These are phyloP conservation scores for Metschnikowia orientalis DNA, from an alignment of 805 yeast genomes.

Conservation along the genomic window DNA sequence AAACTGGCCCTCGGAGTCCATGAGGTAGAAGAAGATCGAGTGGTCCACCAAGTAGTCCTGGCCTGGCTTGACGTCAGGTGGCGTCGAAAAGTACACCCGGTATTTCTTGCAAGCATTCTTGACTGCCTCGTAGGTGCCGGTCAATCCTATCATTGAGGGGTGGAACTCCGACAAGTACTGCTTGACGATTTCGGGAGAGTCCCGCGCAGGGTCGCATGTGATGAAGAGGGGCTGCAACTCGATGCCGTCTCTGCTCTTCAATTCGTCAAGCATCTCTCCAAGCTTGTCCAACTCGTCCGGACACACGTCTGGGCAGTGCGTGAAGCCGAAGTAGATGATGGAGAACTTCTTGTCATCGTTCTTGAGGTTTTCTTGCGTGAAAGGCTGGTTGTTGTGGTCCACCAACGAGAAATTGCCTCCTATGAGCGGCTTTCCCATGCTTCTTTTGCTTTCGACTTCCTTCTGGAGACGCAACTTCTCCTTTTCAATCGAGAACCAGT, in stretches of 20 bases:
- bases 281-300: constrained; percentile 96
- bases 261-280: constrained; percentile 61
- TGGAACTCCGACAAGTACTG: constrained; percentile 87
- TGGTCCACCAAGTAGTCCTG: constrained; percentile 97
- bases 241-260: constrained; percentile 52
- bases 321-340: constrained; percentile 90
- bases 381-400: constrained; percentile 65
- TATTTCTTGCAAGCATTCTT: constrained; percentile 82
- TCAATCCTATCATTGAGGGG: constrained; percentile 81
- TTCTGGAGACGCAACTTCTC: constrained; percentile 66
- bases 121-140: constrained; percentile 84
- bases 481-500: constrained; percentile 72
- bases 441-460: constrained; percentile 80
- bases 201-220: constrained; percentile 97
- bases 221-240: constrained; percentile 82
- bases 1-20: constrained; percentile 98
- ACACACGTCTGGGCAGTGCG: constrained; percentile 97
- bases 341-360: constrained; percentile 64
- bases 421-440: constrained; percentile 85
- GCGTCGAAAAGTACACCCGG: constrained; percentile 96
- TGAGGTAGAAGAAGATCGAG: constrained; percentile 91
- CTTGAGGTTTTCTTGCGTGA: constrained; percentile 71
- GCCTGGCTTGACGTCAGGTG: constrained; percentile 88
- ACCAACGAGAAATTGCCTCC: constrained; percentile 83
- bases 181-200: constrained; percentile 77